These are phyloP conservation scores for Cylindrotheca closterium DNA, from an alignment of 108 stramenopile species.

Conservation along the genomic window DNA sequence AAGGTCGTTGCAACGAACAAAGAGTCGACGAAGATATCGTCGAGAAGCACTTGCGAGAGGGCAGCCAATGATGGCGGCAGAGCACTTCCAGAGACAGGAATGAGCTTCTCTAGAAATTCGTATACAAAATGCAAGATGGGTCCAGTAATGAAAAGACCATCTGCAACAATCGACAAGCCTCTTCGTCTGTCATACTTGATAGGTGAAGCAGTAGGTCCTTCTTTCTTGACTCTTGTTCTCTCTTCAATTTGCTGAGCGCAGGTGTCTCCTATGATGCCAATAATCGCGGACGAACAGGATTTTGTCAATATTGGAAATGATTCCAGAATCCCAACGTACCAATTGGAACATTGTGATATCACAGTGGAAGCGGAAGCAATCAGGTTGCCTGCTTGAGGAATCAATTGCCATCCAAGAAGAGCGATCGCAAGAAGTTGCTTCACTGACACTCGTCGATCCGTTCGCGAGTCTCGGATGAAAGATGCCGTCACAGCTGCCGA, in stretches of 20 bases:
- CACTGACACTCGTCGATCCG: not conserved
- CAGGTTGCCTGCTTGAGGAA: not conserved
- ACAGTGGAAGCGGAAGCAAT: not conserved
- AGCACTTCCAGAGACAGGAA: slow-evolving; percentile 43
- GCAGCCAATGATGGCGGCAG: slow-evolving; percentile 42
- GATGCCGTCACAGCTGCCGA: slow-evolving; percentile 1
- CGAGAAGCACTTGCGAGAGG: slow-evolving; percentile 55
- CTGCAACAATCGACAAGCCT: slow-evolving; percentile 44
- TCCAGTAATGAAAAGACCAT: slow-evolving; percentile 60
- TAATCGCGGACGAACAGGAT: slow-evolving; percentile 48
- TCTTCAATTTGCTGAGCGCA: slow-evolving; percentile 45
- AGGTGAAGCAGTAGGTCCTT: not conserved
- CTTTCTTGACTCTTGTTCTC: not conserved
- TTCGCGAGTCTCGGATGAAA: not conserved
- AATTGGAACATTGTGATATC: slow-evolving; percentile 1
- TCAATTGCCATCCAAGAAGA: not conserved
- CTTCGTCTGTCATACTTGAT: slow-evolving; percentile 52
- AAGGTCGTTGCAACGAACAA: slow-evolving; percentile 68
- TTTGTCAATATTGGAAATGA: slow-evolving; percentile 57
- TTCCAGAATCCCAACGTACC: slow-evolving; percentile 49
- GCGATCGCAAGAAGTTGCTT: not conserved
- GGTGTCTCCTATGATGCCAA: slow-evolving; percentile 56
- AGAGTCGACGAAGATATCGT: slow-evolving; percentile 61
- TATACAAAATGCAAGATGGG: slow-evolving; percentile 75
- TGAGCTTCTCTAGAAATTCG: slow-evolving; percentile 56